Evolutionary conservation across 306 rosid species (phyloP).

Genomic region (Sechiopsis laciniata): DNA sequence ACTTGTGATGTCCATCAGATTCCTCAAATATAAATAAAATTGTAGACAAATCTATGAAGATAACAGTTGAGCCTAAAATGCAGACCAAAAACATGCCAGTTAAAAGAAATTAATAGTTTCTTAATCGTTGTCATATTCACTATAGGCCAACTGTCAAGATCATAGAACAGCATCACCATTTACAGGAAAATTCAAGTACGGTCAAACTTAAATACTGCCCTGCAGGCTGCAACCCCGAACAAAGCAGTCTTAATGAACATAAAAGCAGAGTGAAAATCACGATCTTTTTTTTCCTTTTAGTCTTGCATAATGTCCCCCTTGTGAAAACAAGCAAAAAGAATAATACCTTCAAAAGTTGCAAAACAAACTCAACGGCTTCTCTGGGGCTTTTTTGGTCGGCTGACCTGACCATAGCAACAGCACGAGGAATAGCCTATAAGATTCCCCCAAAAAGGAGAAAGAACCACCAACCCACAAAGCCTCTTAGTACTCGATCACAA

Average conservation of each 20-base stretch:
- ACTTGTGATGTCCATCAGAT: neutral
- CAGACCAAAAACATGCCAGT: neutral
- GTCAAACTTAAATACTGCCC: neutral
- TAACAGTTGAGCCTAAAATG: neutral
- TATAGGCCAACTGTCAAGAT: neutral
- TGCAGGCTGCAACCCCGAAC: neutral
- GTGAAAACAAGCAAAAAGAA: constrained; percentile 14
- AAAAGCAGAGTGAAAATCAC: constrained; percentile 4
- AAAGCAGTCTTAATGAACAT: neutral
- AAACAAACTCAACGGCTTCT: constrained; percentile 90
- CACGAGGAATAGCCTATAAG: constrained; percentile 90
- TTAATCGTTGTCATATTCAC: constrained; percentile 4
- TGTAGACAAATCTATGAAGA: no score
- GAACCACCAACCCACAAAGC: neutral
- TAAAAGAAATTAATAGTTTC: neutral
- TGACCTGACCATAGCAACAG: constrained; percentile 77
- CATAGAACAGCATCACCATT: neutral
- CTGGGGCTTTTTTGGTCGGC: constrained; percentile 91
- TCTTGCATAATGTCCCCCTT: neutral
- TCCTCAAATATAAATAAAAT: neutral
- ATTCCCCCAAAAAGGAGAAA: constrained; percentile 20
- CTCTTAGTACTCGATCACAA: neutral
- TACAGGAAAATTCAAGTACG: constrained; percentile 12
- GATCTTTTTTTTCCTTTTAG: neutral
- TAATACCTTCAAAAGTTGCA: constrained; percentile 80